Evolutionary conservation across 202 grass and related monocot genomes (phyloP).

Genomic region (Brachypodium distachyon): DNA sequence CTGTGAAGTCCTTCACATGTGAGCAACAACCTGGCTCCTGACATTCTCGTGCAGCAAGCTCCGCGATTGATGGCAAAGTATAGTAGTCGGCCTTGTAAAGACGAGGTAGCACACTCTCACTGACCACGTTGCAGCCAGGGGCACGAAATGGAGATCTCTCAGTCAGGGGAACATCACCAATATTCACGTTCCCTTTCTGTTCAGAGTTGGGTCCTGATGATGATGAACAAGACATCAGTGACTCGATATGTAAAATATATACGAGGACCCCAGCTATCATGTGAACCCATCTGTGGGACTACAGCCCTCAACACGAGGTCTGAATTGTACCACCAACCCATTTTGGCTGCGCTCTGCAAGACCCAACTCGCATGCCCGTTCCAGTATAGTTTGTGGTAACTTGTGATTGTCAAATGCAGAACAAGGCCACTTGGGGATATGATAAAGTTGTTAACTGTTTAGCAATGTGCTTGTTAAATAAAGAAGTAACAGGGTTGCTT

Average conservation of each 20-base stretch:
- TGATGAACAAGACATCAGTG: background rate
- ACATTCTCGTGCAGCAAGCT: conserved; percentile 47
- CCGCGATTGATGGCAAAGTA: conserved; percentile 39
- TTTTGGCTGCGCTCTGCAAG: conserved; percentile 21
- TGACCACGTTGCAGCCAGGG: background rate
- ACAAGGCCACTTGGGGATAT: background rate
- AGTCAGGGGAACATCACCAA: background rate
- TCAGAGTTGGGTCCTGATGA: background rate
- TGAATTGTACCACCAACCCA: conserved; percentile 7
- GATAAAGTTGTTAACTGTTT: background rate
- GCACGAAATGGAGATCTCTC: background rate
- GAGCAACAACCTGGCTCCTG: conserved; percentile 44
- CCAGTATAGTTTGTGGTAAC: background rate
- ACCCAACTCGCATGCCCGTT: background rate
- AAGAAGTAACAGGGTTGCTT: background rate
- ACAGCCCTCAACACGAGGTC: conserved; percentile 8
- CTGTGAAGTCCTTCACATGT: conserved; percentile 49
- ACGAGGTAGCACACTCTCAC: conserved; percentile 30
- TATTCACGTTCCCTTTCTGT: background rate
- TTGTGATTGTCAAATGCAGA: background rate
- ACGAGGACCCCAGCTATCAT: too few species aligned
- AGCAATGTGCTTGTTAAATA: background rate
- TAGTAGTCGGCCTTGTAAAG: conserved; percentile 64
- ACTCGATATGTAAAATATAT: background rate
- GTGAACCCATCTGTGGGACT: background rate